Base-by-base conservation (phyloP, 2,329 filamentous ascomycete species). In the Ilyonectria sp. region DNA sequence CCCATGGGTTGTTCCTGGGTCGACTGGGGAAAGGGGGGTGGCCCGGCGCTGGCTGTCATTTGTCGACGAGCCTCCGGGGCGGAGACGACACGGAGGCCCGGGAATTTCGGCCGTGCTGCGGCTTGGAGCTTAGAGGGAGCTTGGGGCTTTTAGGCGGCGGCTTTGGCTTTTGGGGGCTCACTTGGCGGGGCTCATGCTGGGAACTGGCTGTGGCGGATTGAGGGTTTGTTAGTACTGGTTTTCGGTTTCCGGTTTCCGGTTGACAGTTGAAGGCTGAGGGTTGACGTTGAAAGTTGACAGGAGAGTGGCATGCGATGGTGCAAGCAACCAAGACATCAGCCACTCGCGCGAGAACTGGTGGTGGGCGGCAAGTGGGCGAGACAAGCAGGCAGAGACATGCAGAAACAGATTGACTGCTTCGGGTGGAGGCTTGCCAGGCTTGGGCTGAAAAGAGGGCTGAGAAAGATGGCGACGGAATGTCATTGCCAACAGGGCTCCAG, bases 81-180 rank as follows among this genome's bases (percentile, higher is more conserved):
- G 37, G 46, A 52, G 50, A 23, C 43, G 11, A 65, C 44, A 55
- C 19, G 50, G 40, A 46, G 44, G 35, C 26, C 52, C 63, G 52
- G 57, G 63, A 60, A 65, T 56, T 37, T 65, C 62, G 62, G 49
- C 47, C 37, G 62, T 60, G 33, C 44, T 49, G 52, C 56, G 33
- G 29, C 21, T 52, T 52, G 49, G 9, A n/a, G 26, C 47, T 31
- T 50, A 23, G 11, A 17, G 17, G 37, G 37, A 13, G 11, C 46
- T 49, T 29, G 26, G 13, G 9, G 47, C 47, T 52, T 52, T 21
- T 8, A 3, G 21, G 10, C 13, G 19, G 44, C 44, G 5, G 19
- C 19, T 47, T 47, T 19, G 44, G 44, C 26, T 26, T 26, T 26
- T 26, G 26, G 26, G 26, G 26, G 26, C 26, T 26, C 26, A 26